Evolutionary conservation across 345 rosid species (phyloP).

Genomic region (Acer negundo): DNA sequence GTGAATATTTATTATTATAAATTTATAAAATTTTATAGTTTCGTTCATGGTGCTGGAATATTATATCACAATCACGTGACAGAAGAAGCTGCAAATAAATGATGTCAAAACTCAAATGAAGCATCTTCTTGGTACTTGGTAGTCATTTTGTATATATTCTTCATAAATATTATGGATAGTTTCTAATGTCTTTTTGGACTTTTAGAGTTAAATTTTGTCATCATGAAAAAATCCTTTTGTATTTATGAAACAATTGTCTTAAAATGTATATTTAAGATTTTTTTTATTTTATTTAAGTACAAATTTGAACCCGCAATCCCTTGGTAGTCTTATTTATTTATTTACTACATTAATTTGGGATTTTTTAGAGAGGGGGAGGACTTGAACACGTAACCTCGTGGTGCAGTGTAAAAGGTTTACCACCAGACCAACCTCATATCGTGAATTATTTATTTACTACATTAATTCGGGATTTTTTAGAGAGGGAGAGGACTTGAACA

Average conservation of each 20-base stretch:
- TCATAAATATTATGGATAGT: not conserved
- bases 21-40: not conserved
- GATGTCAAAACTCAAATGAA: constrained; percentile 3
- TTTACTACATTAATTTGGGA: too few relatives aligned
- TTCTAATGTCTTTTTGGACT: not conserved
- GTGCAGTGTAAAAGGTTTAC: too few relatives aligned
- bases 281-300: not conserved
- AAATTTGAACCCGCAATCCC: too few relatives aligned
- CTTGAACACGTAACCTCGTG: too few relatives aligned
- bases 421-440: too few relatives aligned
- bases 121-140: not conserved
- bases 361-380: too few relatives aligned
- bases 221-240: not conserved
- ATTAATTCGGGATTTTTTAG: too few relatives aligned
- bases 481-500: too few relatives aligned
- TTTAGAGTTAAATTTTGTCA: not conserved
- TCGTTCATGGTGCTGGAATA: not conserved
- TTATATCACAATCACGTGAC: constrained; percentile 12
- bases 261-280: not conserved
- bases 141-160: not conserved
- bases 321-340: too few relatives aligned
- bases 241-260: not conserved
- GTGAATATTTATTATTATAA: not conserved
- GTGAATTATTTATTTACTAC: too few relatives aligned
- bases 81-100: constrained; percentile 4